Conservation (phyloP, 352 stramenopile species). For the Pythium aristosporum region DNA sequence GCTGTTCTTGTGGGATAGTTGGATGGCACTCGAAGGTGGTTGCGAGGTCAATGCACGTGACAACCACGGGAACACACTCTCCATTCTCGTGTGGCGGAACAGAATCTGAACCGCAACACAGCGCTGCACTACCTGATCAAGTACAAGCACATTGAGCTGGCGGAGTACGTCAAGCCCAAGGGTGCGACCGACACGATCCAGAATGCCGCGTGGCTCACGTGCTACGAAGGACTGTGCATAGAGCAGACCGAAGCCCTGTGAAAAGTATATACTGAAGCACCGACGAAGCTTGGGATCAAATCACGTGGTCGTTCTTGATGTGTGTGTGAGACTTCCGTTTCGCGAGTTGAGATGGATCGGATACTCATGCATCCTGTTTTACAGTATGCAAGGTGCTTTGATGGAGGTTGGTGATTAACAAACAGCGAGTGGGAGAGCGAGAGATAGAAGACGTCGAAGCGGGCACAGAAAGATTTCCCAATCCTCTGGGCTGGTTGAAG, state of each 20-base stretch:
- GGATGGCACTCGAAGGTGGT: constrained; percentile 87
- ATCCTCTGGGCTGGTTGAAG: too few relatives aligned
- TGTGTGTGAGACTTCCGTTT: background rate
- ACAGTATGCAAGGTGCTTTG: too few relatives aligned
- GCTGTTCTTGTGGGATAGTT: constrained; percentile 43
- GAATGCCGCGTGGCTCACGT: constrained; percentile 91
- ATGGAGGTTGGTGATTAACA: too few relatives aligned
- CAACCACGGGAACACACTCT: constrained; percentile 94
- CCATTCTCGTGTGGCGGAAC: constrained; percentile 86
- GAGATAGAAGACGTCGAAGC: too few relatives aligned
- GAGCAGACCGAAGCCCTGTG: constrained; percentile 50
- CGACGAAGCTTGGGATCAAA: too few relatives aligned
- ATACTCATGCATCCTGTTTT: background rate
- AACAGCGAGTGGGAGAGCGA: too few relatives aligned
- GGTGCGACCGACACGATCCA: constrained; percentile 91
- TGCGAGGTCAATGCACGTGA: constrained; percentile 90
- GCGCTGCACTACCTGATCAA: constrained; percentile 95
- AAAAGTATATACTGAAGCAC: background rate
- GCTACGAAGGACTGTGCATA: constrained; percentile 91
- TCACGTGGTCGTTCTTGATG: background rate
- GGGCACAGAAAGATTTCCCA: too few relatives aligned
- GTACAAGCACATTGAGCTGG: constrained; percentile 90
- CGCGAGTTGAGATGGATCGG: background rate
- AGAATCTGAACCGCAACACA: constrained; percentile 95
- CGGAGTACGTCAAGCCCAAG: constrained; percentile 94